Percentiles rank a stretch among this genome's conserved stretches.
phyloP scores from a whole-genome alignment of 495 filamentous ascomycete species.

The Aspergillus cavernicola region DNA sequence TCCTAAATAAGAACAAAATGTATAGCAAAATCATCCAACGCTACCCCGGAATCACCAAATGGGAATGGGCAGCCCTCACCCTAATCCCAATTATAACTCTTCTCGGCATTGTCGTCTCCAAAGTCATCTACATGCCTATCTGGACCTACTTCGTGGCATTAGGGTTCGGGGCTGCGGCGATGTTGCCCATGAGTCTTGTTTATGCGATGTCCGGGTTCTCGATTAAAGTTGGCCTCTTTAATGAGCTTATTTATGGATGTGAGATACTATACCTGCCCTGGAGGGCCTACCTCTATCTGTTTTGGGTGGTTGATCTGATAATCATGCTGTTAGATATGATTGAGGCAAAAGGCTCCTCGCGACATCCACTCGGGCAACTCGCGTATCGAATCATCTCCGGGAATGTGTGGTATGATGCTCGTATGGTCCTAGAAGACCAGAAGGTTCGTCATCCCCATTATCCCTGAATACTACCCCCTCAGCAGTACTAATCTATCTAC shows the following conservation, averaged over 20 bases:
- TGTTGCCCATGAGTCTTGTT: slow-evolving; percentile 45
- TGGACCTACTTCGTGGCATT: slow-evolving; percentile 55
- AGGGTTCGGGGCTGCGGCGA: slow-evolving; percentile 35
- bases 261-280: too few relatives aligned
- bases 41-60: background rate
- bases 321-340: slow-evolving; percentile 51
- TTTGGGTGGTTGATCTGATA: too few relatives aligned
- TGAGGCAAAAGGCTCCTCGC: slow-evolving; percentile 39
- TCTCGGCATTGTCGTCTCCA: slow-evolving; percentile 40
- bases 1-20: too few relatives aligned
- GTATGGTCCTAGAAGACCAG: slow-evolving; percentile 47
- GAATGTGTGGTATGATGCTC: slow-evolving; percentile 51
- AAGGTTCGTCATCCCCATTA: slow-evolving; percentile 17
- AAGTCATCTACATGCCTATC: slow-evolving; percentile 53
- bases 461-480: too few relatives aligned
- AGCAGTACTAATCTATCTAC: too few relatives aligned
- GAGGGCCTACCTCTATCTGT: too few relatives aligned
- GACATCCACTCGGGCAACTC: slow-evolving; percentile 50
- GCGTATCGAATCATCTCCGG: slow-evolving; percentile 50
- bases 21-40: slow-evolving; percentile 1
- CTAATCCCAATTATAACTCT: slow-evolving; percentile 43
- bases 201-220: background rate
- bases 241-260: background rate
- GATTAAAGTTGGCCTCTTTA: background rate
- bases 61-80: background rate